Conservation (phyloP, 1,284 basidiomycete species). For the Fomes fomentarius region DNA sequence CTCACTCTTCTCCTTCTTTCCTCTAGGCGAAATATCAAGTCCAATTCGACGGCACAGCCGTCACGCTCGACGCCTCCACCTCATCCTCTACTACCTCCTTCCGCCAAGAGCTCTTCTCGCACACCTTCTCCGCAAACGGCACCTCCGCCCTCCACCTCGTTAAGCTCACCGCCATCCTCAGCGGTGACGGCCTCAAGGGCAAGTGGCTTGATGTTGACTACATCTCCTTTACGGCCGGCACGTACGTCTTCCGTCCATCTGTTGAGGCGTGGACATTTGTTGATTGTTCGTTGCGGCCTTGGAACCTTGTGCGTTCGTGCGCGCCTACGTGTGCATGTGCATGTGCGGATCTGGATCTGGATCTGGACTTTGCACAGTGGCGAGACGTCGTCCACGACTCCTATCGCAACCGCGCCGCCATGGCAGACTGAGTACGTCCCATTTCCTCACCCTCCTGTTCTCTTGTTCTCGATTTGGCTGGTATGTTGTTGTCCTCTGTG, state of each 20-base stretch:
- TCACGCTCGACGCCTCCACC: constrained; percentile 24
- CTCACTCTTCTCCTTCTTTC: neutral
- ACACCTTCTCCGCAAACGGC: constrained; percentile 17
- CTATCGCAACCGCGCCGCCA: constrained; percentile 19
- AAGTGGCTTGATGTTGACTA: constrained; percentile 35
- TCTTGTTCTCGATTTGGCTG: too few relatives aligned
- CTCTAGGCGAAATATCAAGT: constrained; percentile 29
- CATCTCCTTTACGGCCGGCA: constrained; percentile 27
- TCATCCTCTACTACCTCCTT: constrained; percentile 21
- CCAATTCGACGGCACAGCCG: constrained; percentile 30
- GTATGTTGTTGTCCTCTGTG: too few relatives aligned
- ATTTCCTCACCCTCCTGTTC: neutral
- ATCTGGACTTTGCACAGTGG: neutral
- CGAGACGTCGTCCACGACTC: constrained; percentile 4
- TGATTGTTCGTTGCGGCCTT: neutral
- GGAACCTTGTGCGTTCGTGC: neutral
- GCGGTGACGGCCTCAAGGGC: constrained; percentile 12
- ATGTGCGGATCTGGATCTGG: too few relatives aligned
- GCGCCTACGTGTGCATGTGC: too few relatives aligned
- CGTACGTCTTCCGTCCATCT: constrained; percentile 15
- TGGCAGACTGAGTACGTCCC: constrained; percentile 17
- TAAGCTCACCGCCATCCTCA: constrained; percentile 22
- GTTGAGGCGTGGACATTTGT: neutral
- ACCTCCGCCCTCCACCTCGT: constrained; percentile 23
- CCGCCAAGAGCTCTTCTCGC: constrained; percentile 30